Conservation (phyloP, 1,139 yeast species). For the Blastobotrys aristatus region DNA sequence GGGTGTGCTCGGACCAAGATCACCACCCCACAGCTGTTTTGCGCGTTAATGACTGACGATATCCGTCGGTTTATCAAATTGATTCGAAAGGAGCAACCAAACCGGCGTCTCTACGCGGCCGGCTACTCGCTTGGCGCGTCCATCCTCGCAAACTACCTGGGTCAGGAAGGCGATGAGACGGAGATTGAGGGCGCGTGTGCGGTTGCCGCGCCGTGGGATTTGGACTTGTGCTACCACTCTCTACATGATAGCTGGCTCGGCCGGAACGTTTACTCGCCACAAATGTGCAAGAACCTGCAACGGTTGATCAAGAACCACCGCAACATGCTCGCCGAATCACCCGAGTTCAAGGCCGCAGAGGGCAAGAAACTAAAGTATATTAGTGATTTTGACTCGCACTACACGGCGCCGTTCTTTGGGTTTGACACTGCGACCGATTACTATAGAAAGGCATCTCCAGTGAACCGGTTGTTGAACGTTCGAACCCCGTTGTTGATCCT, state of each 20-base stretch:
- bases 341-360: slow-evolving; percentile 35
- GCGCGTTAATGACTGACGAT: slow-evolving; percentile 72
- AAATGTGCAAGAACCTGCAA: slow-evolving; percentile 60
- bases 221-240: slow-evolving; percentile 51
- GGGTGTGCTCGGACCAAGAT: slow-evolving; percentile 85
- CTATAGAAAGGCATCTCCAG: slow-evolving; percentile 65
- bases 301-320: slow-evolving; percentile 60
- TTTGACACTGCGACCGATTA: slow-evolving; percentile 66
- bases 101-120: slow-evolving; percentile 65
- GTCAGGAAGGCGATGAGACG: slow-evolving; percentile 53
- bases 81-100: slow-evolving; percentile 55
- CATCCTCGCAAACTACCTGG: slow-evolving; percentile 71
- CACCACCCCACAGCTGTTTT: slow-evolving; percentile 68
- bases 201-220: slow-evolving; percentile 83
- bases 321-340: slow-evolving; percentile 45
- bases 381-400: slow-evolving; percentile 60
- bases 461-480: slow-evolving; percentile 49
- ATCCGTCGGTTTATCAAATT: slow-evolving; percentile 52
- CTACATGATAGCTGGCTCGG: slow-evolving; percentile 57
- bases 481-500: slow-evolving; percentile 65
- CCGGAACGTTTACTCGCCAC: slow-evolving; percentile 54
- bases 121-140: slow-evolving; percentile 92
- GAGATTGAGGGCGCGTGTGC: slow-evolving; percentile 60
- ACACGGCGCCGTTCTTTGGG: slow-evolving; percentile 73
- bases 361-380: slow-evolving; percentile 38